Evolutionary conservation across 495 filamentous ascomycete genomes (phyloP).

Genomic region (Xylaria flabelliformis): DNA sequence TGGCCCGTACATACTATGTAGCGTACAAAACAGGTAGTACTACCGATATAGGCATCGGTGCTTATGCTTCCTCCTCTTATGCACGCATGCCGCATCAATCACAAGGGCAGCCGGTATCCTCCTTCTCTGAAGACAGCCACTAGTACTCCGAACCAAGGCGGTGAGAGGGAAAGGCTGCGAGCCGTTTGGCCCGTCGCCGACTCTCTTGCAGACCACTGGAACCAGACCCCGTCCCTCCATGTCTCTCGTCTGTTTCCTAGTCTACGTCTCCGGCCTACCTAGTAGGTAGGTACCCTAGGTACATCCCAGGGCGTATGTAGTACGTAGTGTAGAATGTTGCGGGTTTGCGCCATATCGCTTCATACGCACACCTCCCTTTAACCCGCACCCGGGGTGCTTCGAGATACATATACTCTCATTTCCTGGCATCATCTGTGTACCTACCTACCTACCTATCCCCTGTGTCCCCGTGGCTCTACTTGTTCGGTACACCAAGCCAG

Average conservation of each 20-base stretch:
- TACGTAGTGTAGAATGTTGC: neutral
- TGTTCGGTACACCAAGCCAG: conserved; percentile 5
- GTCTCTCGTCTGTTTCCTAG: neutral
- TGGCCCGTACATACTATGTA: neutral
- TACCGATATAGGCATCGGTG: conserved; percentile 27
- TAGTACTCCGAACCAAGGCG: conserved; percentile 25
- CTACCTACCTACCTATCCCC: conserved; percentile 19
- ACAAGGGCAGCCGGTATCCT: conserved; percentile 26
- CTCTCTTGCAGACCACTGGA: conserved; percentile 19
- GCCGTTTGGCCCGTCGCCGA: conserved; percentile 28
- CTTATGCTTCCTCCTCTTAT: conserved; percentile 28
- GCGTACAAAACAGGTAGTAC: conserved; percentile 19
- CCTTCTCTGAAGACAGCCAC: conserved; percentile 19
- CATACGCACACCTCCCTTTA: neutral
- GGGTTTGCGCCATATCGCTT: conserved; percentile 7
- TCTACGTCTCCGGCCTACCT: conserved; percentile 3
- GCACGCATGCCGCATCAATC: conserved; percentile 27
- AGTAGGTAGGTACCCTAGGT: neutral
- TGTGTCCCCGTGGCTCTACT: conserved; percentile 21
- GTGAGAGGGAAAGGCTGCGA: conserved; percentile 27
- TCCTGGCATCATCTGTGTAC: conserved; percentile 11
- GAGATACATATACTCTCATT: neutral
- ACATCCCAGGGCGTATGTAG: neutral
- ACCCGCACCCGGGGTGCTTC: conserved; percentile 9
- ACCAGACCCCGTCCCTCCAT: conserved; percentile 14